Percentiles rank a stretch among this genome's conserved stretches.
Conservation (phyloP, 805 yeast species). For the Lipomyces starkeyi region DNA sequence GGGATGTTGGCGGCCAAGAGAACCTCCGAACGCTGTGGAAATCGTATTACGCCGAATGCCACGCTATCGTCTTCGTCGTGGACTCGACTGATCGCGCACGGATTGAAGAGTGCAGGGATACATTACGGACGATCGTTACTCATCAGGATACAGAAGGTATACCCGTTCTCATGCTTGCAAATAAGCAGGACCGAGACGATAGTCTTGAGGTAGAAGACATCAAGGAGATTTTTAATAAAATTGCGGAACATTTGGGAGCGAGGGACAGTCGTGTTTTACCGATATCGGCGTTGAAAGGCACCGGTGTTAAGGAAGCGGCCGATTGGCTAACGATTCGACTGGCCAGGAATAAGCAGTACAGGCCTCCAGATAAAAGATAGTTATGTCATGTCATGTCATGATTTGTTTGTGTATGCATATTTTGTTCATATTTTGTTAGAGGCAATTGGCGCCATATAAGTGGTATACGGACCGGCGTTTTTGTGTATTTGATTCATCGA, state of each 20-base stretch:
- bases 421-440: slow-evolving; percentile 1
- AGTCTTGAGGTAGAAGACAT: slow-evolving; percentile 77
- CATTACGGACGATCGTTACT: slow-evolving; percentile 60
- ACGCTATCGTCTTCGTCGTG: slow-evolving; percentile 89
- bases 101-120: slow-evolving; percentile 79
- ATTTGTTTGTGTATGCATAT: not conserved
- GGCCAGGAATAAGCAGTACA: slow-evolving; percentile 64
- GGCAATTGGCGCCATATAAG: not conserved
- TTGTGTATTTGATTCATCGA: not conserved
- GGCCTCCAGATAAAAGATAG: slow-evolving; percentile 58
- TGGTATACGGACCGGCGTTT: not conserved
- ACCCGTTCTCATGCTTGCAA: slow-evolving; percentile 93
- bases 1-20: slow-evolving; percentile 98
- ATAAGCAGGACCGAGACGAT: slow-evolving; percentile 83
- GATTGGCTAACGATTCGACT: slow-evolving; percentile 86
- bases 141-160: slow-evolving; percentile 73
- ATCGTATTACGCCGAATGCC: slow-evolving; percentile 81
- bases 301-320: slow-evolving; percentile 83
- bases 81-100: slow-evolving; percentile 88
- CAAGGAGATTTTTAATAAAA: slow-evolving; percentile 79
- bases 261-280: slow-evolving; percentile 91
- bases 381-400: not conserved
- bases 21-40: slow-evolving; percentile 86
- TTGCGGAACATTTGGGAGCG: slow-evolving; percentile 84
- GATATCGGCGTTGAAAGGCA: slow-evolving; percentile 78